Percentiles rank a stretch among this genome's conserved stretches.
phyloP scores from a whole-genome alignment of 1,139 yeast genomes.

The Lizanozyma gosingica region DNA sequence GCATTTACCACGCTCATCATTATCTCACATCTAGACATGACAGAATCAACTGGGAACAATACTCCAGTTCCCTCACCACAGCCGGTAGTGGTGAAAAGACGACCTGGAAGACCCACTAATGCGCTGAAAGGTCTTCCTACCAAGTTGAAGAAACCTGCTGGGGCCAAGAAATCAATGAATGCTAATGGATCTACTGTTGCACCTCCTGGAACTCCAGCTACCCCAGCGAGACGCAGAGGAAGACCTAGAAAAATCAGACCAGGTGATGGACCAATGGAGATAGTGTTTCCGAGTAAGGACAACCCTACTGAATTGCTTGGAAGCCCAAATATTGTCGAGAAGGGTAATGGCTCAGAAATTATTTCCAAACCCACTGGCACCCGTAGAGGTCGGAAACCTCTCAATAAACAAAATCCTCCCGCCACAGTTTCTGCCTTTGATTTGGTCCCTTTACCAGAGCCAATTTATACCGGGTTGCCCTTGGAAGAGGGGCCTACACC shows the following conservation, averaged over 20 bases:
- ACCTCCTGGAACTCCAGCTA: too few relatives aligned
- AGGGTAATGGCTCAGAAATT: slow-evolving; percentile 5
- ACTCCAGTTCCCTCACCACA: not conserved
- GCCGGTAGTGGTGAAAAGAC: not conserved
- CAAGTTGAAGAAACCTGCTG: not conserved
- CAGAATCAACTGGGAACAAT: too few relatives aligned
- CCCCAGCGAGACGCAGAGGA: not conserved
- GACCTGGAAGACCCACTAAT: not conserved
- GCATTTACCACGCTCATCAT: too few relatives aligned
- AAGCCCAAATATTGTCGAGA: not conserved
- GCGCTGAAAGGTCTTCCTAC: not conserved
- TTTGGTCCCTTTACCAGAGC: not conserved
- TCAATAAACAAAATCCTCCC: not conserved
- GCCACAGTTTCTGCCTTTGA: not conserved
- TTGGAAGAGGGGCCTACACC: slow-evolving; percentile 53
- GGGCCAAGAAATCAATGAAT: not conserved
- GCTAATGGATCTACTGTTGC: not conserved
- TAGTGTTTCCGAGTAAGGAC: too few relatives aligned
- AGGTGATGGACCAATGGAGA: not conserved
- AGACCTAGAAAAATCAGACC: not conserved
- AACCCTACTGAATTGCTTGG: not conserved
- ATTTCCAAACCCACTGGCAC: not conserved
- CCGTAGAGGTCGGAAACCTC: not conserved
- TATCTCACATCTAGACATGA: too few relatives aligned
- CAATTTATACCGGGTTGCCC: slow-evolving; percentile 47